phyloP scores from a whole-genome alignment of 306 rosid species.

The Prunus fruticosa region DNA sequence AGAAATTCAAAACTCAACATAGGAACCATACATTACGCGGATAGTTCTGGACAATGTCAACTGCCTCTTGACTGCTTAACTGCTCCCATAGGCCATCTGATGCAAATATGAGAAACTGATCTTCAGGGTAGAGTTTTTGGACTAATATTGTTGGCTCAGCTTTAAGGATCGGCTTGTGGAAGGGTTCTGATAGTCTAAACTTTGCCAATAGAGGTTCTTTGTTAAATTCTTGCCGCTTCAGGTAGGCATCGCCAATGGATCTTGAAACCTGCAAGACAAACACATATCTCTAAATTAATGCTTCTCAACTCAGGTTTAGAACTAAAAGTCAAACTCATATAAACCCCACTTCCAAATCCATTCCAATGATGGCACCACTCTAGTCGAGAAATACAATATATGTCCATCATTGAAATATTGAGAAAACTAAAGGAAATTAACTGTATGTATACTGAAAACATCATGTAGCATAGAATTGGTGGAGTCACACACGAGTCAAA shows the following conservation, averaged over 20 bases:
- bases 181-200: conserved; percentile 73
- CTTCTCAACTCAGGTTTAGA: neutral
- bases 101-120: conserved; percentile 86
- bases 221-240: conserved; percentile 79
- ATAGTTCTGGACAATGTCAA: conserved; percentile 66
- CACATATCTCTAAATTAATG: conserved; percentile 5
- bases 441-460: neutral
- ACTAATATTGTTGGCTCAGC: conserved; percentile 79
- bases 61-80: conserved; percentile 85
- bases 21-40: conserved; percentile 72
- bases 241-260: conserved; percentile 95
- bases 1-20: conserved; percentile 6
- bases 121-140: conserved; percentile 61
- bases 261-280: conserved; percentile 72
- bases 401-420: neutral
- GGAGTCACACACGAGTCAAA: neutral
- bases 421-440: neutral
- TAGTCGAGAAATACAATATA: neutral
- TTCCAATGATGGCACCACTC: neutral
- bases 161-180: conserved; percentile 71
- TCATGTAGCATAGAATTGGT: neutral
- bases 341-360: neutral
- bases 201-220: conserved; percentile 70
- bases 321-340: neutral
- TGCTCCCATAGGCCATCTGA: conserved; percentile 99